Percentiles rank a stretch among this genome's conserved stretches.
phyloP scores from a whole-genome alignment of 352 stramenopile genomes.

The Phytophthora vignae region DNA sequence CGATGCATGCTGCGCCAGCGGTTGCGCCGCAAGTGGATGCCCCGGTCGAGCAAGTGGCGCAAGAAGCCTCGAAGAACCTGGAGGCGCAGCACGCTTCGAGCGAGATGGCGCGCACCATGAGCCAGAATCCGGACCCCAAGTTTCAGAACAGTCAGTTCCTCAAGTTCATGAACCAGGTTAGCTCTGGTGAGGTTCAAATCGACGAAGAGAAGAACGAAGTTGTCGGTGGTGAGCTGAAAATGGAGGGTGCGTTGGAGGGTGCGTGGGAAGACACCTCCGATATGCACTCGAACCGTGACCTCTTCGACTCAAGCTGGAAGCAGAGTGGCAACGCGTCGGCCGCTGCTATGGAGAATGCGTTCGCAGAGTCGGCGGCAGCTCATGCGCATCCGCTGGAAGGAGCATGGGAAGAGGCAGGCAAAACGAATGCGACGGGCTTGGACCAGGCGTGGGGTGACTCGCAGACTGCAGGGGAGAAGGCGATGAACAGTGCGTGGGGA shows the following conservation, averaged over 20 bases:
- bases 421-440: constrained; percentile 41
- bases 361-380: constrained; percentile 42
- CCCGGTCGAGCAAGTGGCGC: constrained; percentile 32
- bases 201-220: constrained; percentile 85
- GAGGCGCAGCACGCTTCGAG: constrained; percentile 64
- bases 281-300: constrained; percentile 65
- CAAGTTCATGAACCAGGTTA: constrained; percentile 88
- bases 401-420: constrained; percentile 49
- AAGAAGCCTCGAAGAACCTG: constrained; percentile 38
- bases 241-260: constrained; percentile 68
- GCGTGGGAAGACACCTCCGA: constrained; percentile 64
- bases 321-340: constrained; percentile 41
- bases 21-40: constrained; percentile 32
- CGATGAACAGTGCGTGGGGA: constrained; percentile 65
- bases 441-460: constrained; percentile 59
- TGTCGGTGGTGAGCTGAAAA: constrained; percentile 42
- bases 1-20: constrained; percentile 26
- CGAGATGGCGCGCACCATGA: constrained; percentile 83
- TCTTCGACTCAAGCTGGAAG: constrained; percentile 66
- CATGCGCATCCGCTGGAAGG: constrained; percentile 45
- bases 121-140: constrained; percentile 79
- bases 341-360: constrained; percentile 62
- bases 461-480: constrained; percentile 57
- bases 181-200: constrained; percentile 73
- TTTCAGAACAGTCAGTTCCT: constrained; percentile 90